A percentile compares a stretch with the other conserved stretches of the same genome.
Conservation (phyloP, 495 filamentous ascomycete species). For the Penicillium lividum region DNA sequence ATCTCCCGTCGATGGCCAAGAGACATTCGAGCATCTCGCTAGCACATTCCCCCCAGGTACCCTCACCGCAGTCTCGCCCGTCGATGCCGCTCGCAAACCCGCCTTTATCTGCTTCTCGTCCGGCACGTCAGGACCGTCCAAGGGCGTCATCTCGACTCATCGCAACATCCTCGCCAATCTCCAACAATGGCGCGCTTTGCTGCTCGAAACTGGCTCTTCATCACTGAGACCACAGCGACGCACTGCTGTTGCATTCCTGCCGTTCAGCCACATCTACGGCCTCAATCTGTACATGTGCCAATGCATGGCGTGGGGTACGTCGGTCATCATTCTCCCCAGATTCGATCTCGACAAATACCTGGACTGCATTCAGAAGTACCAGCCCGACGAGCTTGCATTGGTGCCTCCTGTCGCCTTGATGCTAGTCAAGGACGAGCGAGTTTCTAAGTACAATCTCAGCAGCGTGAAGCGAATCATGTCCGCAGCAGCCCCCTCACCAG, state of each 20-base stretch:
- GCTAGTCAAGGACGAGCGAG: slow-evolving; percentile 66
- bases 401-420: slow-evolving; percentile 78
- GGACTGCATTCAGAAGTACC: slow-evolving; percentile 22
- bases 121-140: slow-evolving; percentile 27
- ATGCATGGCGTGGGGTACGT: slow-evolving; percentile 22
- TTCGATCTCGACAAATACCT: slow-evolving; percentile 64
- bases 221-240: slow-evolving; percentile 47
- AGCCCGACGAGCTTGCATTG: slow-evolving; percentile 21
- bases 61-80: slow-evolving; percentile 8
- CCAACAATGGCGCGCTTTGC: slow-evolving; percentile 25
- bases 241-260: slow-evolving; percentile 70
- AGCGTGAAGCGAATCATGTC: slow-evolving; percentile 72
- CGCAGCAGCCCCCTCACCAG: slow-evolving; percentile 74
- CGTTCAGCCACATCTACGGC: slow-evolving; percentile 90
- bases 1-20: slow-evolving; percentile 13
- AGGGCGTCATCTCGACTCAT: slow-evolving; percentile 67
- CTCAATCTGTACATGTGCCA: slow-evolving; percentile 27
- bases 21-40: slow-evolving; percentile 24
- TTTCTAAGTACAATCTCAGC: slow-evolving; percentile 70
- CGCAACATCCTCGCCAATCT: slow-evolving; percentile 72
- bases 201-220: slow-evolving; percentile 15
- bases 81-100: slow-evolving; percentile 17
- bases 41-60: slow-evolving; percentile 15
- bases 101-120: slow-evolving; percentile 27
- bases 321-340: slow-evolving; percentile 65